phyloP scores from a whole-genome alignment of 2,329 filamentous ascomycete species.

The Mycosphaerella arachidis region DNA sequence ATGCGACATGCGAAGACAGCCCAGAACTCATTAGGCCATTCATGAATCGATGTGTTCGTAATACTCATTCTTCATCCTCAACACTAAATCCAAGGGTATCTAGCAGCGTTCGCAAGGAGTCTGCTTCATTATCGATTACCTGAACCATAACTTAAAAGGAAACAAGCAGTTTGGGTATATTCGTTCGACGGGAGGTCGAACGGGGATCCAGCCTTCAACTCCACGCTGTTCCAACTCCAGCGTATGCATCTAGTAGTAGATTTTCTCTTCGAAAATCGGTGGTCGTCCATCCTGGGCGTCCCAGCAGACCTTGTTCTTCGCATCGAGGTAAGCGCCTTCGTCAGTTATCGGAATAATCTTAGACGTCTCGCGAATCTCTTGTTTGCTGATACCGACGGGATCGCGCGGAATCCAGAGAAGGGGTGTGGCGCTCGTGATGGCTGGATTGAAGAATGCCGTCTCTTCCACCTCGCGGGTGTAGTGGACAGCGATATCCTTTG shows the following conservation, averaged over 20 bases:
- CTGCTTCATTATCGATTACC: neutral
- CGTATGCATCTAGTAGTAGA: slow-evolving; percentile 42
- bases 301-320: slow-evolving; percentile 64
- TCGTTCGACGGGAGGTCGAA: neutral
- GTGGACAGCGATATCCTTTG: slow-evolving; percentile 52
- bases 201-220: neutral
- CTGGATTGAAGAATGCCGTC: slow-evolving; percentile 70
- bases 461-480: slow-evolving; percentile 60
- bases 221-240: neutral
- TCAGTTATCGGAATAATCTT: slow-evolving; percentile 76
- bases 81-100: neutral
- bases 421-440: slow-evolving; percentile 58
- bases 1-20: no score
- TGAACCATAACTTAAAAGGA: neutral
- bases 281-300: slow-evolving; percentile 52
- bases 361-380: slow-evolving; percentile 70
- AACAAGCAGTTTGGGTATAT: neutral
- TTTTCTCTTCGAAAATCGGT: slow-evolving; percentile 56
- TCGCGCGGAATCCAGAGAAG: slow-evolving; percentile 84
- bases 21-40: neutral
- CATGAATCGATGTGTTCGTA: neutral
- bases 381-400: slow-evolving; percentile 65
- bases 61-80: neutral
- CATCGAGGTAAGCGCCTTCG: slow-evolving; percentile 65
- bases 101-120: neutral